Conservation (phyloP, 2,329 filamentous ascomycete species). For the Arthroderma sp. region DNA sequence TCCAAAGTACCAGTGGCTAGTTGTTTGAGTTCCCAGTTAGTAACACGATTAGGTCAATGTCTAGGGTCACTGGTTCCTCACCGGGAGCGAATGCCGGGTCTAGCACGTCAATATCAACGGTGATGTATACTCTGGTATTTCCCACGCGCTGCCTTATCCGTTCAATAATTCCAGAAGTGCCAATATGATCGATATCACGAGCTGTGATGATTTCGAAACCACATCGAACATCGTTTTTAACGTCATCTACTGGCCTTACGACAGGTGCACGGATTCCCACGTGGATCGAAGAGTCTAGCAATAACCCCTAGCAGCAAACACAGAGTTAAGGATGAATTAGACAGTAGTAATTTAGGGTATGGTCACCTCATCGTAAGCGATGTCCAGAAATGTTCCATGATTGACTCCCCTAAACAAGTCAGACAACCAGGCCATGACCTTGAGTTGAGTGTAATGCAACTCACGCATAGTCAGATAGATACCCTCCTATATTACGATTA, state of each 20-base stretch:
- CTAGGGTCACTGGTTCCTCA: neutral
- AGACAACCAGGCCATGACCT: neutral
- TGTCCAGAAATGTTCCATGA: slow-evolving; percentile 86
- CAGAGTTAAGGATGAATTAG: slow-evolving; percentile 62
- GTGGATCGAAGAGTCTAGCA: slow-evolving; percentile 42
- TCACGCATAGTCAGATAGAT: slow-evolving; percentile 39
- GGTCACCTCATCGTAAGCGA: slow-evolving; percentile 67
- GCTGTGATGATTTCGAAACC: slow-evolving; percentile 66
- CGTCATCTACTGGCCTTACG: slow-evolving; percentile 36
- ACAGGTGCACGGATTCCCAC: slow-evolving; percentile 43
- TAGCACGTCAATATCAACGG: slow-evolving; percentile 70
- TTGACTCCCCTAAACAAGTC: slow-evolving; percentile 61
- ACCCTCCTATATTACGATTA: slow-evolving; percentile 25
- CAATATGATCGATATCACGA: slow-evolving; percentile 77
- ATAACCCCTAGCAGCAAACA: slow-evolving; percentile 44
- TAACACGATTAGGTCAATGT: neutral
- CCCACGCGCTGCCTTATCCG: slow-evolving; percentile 60
- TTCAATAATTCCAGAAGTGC: slow-evolving; percentile 54
- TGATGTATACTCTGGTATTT: slow-evolving; percentile 66
- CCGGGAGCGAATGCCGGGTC: slow-evolving; percentile 59
- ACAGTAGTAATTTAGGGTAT: slow-evolving; percentile 47
- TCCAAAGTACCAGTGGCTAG: slow-evolving; percentile 65
- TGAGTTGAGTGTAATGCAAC: slow-evolving; percentile 9
- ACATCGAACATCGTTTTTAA: slow-evolving; percentile 49
- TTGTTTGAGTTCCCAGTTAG: too few species aligned